A percentile compares a stretch with the other conserved stretches of the same genome.
Conservation (phyloP, 1,139 yeast genomes). For the Diutina ranongensis region DNA sequence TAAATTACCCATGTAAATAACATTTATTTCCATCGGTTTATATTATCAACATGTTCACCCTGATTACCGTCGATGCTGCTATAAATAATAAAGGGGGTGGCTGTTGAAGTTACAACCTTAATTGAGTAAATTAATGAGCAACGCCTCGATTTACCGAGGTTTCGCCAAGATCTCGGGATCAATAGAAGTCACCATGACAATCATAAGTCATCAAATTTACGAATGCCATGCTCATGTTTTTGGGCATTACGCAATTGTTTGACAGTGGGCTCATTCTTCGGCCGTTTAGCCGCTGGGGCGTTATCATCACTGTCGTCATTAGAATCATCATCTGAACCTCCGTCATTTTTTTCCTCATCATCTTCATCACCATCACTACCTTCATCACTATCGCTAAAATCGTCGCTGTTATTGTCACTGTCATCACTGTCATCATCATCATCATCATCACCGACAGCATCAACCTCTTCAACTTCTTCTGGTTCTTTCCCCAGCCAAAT, state of each 20-base stretch:
- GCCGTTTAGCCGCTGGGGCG: slow-evolving; percentile 4
- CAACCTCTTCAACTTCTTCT: slow-evolving; percentile 5
- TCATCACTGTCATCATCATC: slow-evolving; percentile 11
- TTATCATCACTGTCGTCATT: slow-evolving; percentile 10
- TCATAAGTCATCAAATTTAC: slow-evolving; percentile 51
- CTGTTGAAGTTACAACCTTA: too few relatives aligned
- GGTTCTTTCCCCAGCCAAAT: slow-evolving; percentile 43
- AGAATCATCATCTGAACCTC: slow-evolving; percentile 8
- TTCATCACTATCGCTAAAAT: slow-evolving; percentile 11
- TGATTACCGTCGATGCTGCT: too few relatives aligned
- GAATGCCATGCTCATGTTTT: slow-evolving; percentile 55
- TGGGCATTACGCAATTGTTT: slow-evolving; percentile 39
- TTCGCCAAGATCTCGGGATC: neutral
- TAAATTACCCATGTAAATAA: too few relatives aligned
- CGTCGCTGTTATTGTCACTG: slow-evolving; percentile 8
- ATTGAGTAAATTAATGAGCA: too few relatives aligned
- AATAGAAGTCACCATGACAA: neutral
- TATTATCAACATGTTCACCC: too few relatives aligned
- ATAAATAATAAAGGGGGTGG: too few relatives aligned
- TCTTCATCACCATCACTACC: slow-evolving; percentile 8
- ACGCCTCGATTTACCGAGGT: too few relatives aligned
- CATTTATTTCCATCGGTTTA: too few relatives aligned
- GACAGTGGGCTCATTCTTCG: slow-evolving; percentile 25
- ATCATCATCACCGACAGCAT: neutral
- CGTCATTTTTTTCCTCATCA: slow-evolving; percentile 11